Base-by-base conservation (phyloP, 148 eudicot genomes). In the Chenopodium album region DNA sequence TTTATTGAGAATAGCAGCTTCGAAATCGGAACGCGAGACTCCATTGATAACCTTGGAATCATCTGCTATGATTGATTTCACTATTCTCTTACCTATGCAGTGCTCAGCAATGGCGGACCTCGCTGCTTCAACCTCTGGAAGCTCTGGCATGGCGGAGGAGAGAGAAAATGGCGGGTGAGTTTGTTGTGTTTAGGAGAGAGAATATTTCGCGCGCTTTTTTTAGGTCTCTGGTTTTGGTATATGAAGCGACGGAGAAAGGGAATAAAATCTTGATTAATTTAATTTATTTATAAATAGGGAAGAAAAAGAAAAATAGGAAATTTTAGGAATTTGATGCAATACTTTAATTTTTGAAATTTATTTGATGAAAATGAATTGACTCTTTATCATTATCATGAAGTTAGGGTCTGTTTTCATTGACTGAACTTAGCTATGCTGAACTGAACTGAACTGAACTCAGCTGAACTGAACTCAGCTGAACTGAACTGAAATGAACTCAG, bases 81-180 rank as follows among this genome's bases (percentile, higher is more conserved):
- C 80, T 31, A 96, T 96, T 85, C 83, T 92, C 92, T 91, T 96
- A 71, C 98, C 98, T 44, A 86, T 70, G 64, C 97, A 94, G 84
- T 94, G 75, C 17, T 88, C 94, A 63, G 86, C 90, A 13, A 92
- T 80, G 79, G 98, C 99, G 79, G 92, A 86, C 68, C 99, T 88
- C 52, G 95, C 99, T 29, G 94, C 99, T 84, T 96, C 99, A 12
- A 96, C 99, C 82, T 94, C 99, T 29, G 98, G 94, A 7, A 96
- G 87, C 86, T 96, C 99, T 74, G 99, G 99, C 99, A 96, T 96
- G 74, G 56, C 80, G 83, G 52, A 14, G 68, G 13, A 56, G 52
- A 82, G 70, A 66, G 82, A 34, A n/a, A 20, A 46, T 52, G n/a
- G 52, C 28, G 73, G 13, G 71, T 34, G 32, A 29, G 26, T 28